These are phyloP conservation scores for Cercophora newfieldiana DNA, from an alignment of 495 filamentous ascomycete genomes.

Conservation along the genomic window DNA sequence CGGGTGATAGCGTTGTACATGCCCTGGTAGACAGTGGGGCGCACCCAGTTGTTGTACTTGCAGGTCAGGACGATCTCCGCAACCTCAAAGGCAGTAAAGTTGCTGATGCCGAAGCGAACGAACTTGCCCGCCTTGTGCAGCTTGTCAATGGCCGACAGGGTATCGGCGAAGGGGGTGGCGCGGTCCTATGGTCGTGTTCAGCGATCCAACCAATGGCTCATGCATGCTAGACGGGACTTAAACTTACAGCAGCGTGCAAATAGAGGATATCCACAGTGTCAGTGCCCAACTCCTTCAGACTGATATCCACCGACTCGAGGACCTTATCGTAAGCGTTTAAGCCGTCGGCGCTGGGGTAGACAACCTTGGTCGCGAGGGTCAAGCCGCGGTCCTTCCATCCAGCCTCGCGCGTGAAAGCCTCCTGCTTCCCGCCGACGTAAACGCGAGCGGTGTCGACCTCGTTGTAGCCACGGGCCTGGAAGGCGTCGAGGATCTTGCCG, in stretches of 20 bases:
- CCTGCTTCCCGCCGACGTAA: constrained; percentile 75
- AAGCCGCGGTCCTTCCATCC: constrained; percentile 81
- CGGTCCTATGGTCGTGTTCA: constrained; percentile 55
- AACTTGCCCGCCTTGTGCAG: constrained; percentile 89
- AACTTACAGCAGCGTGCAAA: constrained; percentile 66
- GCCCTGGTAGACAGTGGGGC: constrained; percentile 63
- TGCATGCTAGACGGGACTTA: no score
- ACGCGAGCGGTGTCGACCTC: constrained; percentile 78
- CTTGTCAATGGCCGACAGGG: constrained; percentile 73
- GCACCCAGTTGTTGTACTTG: constrained; percentile 72
- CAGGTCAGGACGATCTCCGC: constrained; percentile 86
- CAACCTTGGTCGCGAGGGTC: constrained; percentile 79
- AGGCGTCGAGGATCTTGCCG: constrained; percentile 63
- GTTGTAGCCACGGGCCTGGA: constrained; percentile 72
- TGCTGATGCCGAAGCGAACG: constrained; percentile 74
- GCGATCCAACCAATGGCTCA: not conserved
- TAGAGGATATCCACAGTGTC: constrained; percentile 86
- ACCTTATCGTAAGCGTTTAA: constrained; percentile 62
- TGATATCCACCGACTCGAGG: constrained; percentile 60
- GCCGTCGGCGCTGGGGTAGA: constrained; percentile 62
- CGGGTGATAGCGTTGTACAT: constrained; percentile 77
- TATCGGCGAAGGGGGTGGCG: constrained; percentile 74
- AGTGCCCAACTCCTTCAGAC: constrained; percentile 70
- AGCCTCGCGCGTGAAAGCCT: constrained; percentile 75
- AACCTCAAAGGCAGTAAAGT: constrained; percentile 88